Percentiles rank a stretch among this genome's conserved stretches.
These are phyloP conservation scores for Hypocrella siamensis DNA, from an alignment of 2,329 filamentous ascomycete genomes.

Conservation along the genomic window DNA sequence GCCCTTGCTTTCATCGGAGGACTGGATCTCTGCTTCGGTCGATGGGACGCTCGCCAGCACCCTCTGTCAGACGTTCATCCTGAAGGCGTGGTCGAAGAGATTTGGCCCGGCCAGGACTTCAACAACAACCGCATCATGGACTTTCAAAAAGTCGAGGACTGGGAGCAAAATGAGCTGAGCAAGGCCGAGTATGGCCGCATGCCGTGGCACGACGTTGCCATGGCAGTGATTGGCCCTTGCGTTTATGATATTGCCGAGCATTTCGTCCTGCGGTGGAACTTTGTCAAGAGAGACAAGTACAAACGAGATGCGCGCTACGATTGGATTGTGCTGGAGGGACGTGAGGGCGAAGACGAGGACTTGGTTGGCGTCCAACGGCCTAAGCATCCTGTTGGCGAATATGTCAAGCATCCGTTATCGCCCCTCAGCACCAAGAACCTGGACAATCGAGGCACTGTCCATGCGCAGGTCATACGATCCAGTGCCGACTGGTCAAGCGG, in stretches of 20 bases:
- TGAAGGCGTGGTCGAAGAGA: conserved; percentile 61
- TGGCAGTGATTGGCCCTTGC: conserved; percentile 78
- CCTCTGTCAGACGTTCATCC: conserved; percentile 78
- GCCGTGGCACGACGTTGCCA: conserved; percentile 95
- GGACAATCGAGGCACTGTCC: conserved; percentile 54
- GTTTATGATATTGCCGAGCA: conserved; percentile 93
- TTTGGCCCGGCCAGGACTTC: conserved; percentile 94
- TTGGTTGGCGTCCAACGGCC: conserved; percentile 78
- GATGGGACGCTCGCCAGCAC: conserved; percentile 84
- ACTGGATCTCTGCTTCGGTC: conserved; percentile 85
- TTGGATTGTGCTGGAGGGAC: conserved; percentile 69
- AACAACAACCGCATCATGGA: conserved; percentile 97
- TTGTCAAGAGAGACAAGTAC: conserved; percentile 94
- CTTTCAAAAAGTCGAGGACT: conserved; percentile 79
- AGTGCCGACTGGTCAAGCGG: conserved; percentile 91
- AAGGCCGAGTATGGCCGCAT: conserved; percentile 88
- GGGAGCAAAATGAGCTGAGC: conserved; percentile 83
- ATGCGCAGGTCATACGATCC: conserved; percentile 76
- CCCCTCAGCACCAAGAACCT: conserved; percentile 51
- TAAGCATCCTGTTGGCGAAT: conserved; percentile 77
- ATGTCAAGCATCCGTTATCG: conserved; percentile 63
- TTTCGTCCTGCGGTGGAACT: conserved; percentile 91
- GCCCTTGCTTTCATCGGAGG: conserved; percentile 84
- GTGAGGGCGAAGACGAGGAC: conserved; percentile 66
- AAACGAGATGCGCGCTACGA: conserved; percentile 74